phyloP scores from a whole-genome alignment of 257 asterid species.

The Penstemon eatonii region DNA sequence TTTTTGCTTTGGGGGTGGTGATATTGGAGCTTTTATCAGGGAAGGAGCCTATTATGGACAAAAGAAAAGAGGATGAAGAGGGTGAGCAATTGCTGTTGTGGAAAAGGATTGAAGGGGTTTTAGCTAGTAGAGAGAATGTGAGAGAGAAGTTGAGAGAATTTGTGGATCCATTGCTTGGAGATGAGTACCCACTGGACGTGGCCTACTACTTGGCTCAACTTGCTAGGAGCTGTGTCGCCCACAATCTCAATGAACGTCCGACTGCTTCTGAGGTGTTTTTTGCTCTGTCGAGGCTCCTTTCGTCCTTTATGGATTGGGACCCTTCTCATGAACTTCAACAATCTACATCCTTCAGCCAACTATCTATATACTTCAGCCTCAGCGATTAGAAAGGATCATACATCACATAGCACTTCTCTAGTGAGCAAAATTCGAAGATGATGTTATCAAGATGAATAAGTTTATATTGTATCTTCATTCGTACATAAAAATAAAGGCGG shows the following conservation, averaged over 20 bases:
- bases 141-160: constrained; percentile 46
- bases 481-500: too few species aligned
- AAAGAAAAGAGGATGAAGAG: neutral
- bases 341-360: constrained; percentile 31
- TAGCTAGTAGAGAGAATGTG: constrained; percentile 47
- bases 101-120: constrained; percentile 32
- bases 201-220: constrained; percentile 54
- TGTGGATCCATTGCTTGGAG: constrained; percentile 44
- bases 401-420: too few species aligned
- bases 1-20: constrained; percentile 54
- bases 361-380: constrained; percentile 26
- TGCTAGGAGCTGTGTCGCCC: constrained; percentile 51
- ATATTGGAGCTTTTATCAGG: constrained; percentile 55
- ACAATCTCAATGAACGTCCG: constrained; percentile 41
- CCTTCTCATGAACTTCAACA: constrained; percentile 41
- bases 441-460: too few species aligned
- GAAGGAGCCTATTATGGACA: constrained; percentile 23
- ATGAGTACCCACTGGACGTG: constrained; percentile 47
- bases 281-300: constrained; percentile 44
- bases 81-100: constrained; percentile 26
- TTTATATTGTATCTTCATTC: too few species aligned
- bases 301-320: constrained; percentile 60
- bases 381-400: constrained; percentile 16
- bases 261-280: constrained; percentile 37
- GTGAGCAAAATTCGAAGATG: too few species aligned